A percentile compares a stretch with the other conserved stretches of the same genome.
Evolutionary conservation across 2,329 filamentous ascomycete species (phyloP).

Genomic region (Verticillium longisporum): DNA sequence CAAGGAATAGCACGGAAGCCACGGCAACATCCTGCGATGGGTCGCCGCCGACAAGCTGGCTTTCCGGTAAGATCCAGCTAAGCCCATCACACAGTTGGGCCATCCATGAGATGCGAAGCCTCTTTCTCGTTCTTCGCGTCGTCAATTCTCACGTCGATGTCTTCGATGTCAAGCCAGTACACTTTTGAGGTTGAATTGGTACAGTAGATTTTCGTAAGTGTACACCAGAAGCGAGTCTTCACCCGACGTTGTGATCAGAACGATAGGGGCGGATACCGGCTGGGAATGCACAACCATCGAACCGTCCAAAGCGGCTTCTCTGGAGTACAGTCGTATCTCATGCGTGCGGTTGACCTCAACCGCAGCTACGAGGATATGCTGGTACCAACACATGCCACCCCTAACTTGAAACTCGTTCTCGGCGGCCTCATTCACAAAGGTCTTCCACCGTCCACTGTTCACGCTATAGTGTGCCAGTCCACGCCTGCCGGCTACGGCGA

Average conservation of each 20-base stretch:
- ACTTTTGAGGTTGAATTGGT: too few species aligned
- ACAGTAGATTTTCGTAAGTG: slow-evolving; percentile 91
- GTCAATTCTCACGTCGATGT: too few species aligned
- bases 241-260: slow-evolving; percentile 80
- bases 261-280: slow-evolving; percentile 75
- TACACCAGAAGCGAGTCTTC: slow-evolving; percentile 95
- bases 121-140: too few species aligned
- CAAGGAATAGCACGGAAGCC: slow-evolving; percentile 90
- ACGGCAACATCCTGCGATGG: slow-evolving; percentile 92
- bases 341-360: slow-evolving; percentile 80
- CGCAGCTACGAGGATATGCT: slow-evolving; percentile 87
- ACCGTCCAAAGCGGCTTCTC: slow-evolving; percentile 72
- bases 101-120: too few species aligned
- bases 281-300: slow-evolving; percentile 70
- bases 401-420: slow-evolving; percentile 90
- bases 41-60: slow-evolving; percentile 82
- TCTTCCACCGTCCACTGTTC: slow-evolving; percentile 91
- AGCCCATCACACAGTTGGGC: too few species aligned
- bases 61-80: slow-evolving; percentile 94
- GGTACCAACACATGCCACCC: slow-evolving; percentile 98
- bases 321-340: slow-evolving; percentile 86
- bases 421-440: slow-evolving; percentile 70
- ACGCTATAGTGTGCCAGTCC: slow-evolving; percentile 95
- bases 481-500: slow-evolving; percentile 89
- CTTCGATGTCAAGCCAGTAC: too few species aligned